A percentile compares a stretch with the other conserved stretches of the same genome.
These are phyloP conservation scores for Trichoderma sp. DNA, from an alignment of 2,329 filamentous ascomycete species.

Conservation along the genomic window DNA sequence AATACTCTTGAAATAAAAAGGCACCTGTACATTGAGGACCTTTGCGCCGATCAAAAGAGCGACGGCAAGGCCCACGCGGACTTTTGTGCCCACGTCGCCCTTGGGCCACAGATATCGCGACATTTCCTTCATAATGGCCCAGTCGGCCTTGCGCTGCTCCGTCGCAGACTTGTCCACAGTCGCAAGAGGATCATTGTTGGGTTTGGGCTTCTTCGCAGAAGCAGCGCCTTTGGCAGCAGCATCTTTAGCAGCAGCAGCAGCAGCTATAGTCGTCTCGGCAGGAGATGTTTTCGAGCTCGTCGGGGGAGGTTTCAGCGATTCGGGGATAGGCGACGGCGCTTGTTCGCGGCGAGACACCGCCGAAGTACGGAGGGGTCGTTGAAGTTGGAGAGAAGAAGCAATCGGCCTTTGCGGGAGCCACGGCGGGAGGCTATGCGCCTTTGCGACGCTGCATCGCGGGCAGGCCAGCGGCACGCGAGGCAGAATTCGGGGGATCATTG, in stretches of 20 bases:
- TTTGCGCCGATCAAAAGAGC: slow-evolving; percentile 85
- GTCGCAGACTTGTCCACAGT: slow-evolving; percentile 58
- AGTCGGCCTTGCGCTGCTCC: slow-evolving; percentile 94
- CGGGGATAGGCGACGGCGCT: slow-evolving; percentile 23
- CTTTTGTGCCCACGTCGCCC: slow-evolving; percentile 69
- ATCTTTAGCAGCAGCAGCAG: background rate
- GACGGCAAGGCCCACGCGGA: slow-evolving; percentile 84
- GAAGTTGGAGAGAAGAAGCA: slow-evolving; percentile 25
- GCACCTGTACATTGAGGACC: slow-evolving; percentile 94
- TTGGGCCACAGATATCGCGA: slow-evolving; percentile 94
- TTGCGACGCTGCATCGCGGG: slow-evolving; percentile 33
- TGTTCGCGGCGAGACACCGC: slow-evolving; percentile 33
- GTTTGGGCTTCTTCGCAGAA: slow-evolving; percentile 26
- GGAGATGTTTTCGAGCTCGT: slow-evolving; percentile 19
- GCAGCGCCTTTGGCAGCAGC: slow-evolving; percentile 14
- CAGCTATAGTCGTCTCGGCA: background rate
- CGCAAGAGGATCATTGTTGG: slow-evolving; percentile 37
- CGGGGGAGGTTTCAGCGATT: slow-evolving; percentile 26
- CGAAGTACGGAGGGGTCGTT: slow-evolving; percentile 37
- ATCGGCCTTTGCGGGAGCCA: slow-evolving; percentile 34
- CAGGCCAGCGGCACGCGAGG: slow-evolving; percentile 37
- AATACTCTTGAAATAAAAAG: slow-evolving; percentile 98
- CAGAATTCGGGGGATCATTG: slow-evolving; percentile 42
- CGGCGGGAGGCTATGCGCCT: slow-evolving; percentile 30
- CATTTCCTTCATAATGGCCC: slow-evolving; percentile 99